Conservation (phyloP, 257 asterid genomes). For the Coffea eugenioides region DNA sequence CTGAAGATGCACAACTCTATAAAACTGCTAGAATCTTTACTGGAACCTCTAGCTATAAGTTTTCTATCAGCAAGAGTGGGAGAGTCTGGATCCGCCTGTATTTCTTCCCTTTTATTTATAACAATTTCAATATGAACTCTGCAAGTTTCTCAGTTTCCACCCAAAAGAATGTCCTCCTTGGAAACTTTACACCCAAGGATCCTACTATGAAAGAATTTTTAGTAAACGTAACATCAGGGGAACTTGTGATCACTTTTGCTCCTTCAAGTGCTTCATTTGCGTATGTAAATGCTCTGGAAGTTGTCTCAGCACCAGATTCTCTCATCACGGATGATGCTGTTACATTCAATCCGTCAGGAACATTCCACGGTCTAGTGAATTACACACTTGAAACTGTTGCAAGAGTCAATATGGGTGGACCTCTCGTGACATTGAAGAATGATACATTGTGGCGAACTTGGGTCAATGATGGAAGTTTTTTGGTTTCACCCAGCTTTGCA, state of each 20-base stretch:
- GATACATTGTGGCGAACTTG: constrained; percentile 72
- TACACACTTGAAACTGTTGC: constrained; percentile 61
- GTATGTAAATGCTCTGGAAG: constrained; percentile 64
- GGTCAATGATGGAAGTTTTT: constrained; percentile 47
- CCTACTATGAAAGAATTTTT: constrained; percentile 45
- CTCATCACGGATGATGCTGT: constrained; percentile 60
- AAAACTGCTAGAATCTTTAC: constrained; percentile 43
- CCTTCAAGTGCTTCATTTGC: constrained; percentile 59
- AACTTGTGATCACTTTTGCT: constrained; percentile 44
- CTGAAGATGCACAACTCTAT: constrained; percentile 28
- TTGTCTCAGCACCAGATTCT: constrained; percentile 57
- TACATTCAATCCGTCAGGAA: constrained; percentile 36
- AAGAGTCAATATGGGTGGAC: constrained; percentile 86
- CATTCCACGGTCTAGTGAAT: constrained; percentile 39
- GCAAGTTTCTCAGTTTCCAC: constrained; percentile 44
- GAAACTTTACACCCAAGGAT: constrained; percentile 35
- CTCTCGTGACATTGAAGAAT: constrained; percentile 42
- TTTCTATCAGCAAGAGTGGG: constrained; percentile 30
- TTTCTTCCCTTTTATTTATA: constrained; percentile 40
- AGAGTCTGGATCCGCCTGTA: constrained; percentile 51
- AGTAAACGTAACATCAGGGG: constrained; percentile 40
- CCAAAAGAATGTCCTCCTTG: constrained; percentile 35
- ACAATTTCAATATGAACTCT: constrained; percentile 26
- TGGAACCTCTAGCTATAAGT: constrained; percentile 31
- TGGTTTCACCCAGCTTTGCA: constrained; percentile 32